phyloP scores from a whole-genome alignment of 768 basidiomycete genomes.

The Solioccasus polychromus region DNA sequence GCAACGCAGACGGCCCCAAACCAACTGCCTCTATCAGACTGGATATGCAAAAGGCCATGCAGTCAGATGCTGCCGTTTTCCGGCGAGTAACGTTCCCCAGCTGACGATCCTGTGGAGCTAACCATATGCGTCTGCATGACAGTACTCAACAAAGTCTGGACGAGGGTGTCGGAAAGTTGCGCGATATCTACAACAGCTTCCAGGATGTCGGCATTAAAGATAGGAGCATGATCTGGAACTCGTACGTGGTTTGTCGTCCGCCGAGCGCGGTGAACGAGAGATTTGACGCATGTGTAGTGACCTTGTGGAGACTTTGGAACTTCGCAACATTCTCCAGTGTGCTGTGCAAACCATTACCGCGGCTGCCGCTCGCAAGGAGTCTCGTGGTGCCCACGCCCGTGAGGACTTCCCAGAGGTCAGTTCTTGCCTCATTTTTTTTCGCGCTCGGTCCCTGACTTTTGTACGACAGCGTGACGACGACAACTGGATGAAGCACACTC shows the following conservation, averaged over 20 bases:
- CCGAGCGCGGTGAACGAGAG: slow-evolving; percentile 2
- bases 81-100: slow-evolving; percentile 42
- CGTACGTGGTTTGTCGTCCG: slow-evolving; percentile 52
- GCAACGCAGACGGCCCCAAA: slow-evolving; percentile 76
- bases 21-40: slow-evolving; percentile 88
- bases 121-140: slow-evolving; percentile 5
- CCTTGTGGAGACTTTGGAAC: slow-evolving; percentile 94
- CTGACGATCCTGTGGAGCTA: not conserved
- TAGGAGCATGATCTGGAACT: slow-evolving; percentile 99
- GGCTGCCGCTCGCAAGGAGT: slow-evolving; percentile 93
- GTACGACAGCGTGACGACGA: slow-evolving; percentile 78
- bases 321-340: slow-evolving; percentile 92
- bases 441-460: slow-evolving; percentile 2
- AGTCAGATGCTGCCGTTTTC: slow-evolving; percentile 97
- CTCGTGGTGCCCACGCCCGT: slow-evolving; percentile 97
- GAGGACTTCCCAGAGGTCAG: slow-evolving; percentile 94
- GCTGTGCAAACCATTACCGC: slow-evolving; percentile 95
- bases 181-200: slow-evolving; percentile 83
- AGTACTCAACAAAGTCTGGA: slow-evolving; percentile 89
- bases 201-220: slow-evolving; percentile 95
- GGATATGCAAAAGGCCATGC: slow-evolving; percentile 99
- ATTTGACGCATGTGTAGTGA: slow-evolving; percentile 51
- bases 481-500: slow-evolving; percentile 92
- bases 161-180: slow-evolving; percentile 87
- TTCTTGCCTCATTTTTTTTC: slow-evolving; percentile 4